Evolutionary conservation across 257 asterid genomes (phyloP), one percentile per base, ranked within the genome.

Genomic region (Leptodermis oblonga): DNA sequence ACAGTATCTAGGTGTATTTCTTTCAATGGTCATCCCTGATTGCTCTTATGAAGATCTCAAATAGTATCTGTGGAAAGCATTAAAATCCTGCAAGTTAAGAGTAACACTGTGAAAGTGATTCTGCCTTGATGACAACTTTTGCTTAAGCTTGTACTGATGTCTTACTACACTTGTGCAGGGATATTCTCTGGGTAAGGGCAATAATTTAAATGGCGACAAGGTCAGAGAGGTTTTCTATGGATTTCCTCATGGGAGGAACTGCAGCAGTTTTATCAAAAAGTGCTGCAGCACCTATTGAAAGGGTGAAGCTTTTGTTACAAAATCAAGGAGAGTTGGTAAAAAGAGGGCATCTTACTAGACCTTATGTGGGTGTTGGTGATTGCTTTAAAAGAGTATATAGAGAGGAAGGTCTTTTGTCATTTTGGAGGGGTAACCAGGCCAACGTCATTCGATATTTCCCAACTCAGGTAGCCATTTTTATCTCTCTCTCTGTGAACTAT

Each of bases 381-480:
- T 81, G 97, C 83, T 93, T 90, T 77, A 68, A 36, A 62, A 86
- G 94, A 80, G 84, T 93, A 62, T 78, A 77, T 34, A 86, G 80
- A 72, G 95, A 94, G 76, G 97, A 93, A 73, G 99, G 99, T 0
- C 41, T 81, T 54, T 68, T 82, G 62, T 84, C 97, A 70, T 86
- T 89, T 69, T 94, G 99, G 99, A 87, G 97, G 84, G 99, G 97
- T 69, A 88, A 93, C 77, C 99, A 90, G 79, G 99, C 97, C 77
- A 93, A 93, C 78, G 83, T 90, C 76, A 87, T 93, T 62, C 86
- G 99, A 79, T 91, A 93, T 86, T 87, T 93, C 80, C 97, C 99
- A 14, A 93, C 97, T 66, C 97, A 93, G 97, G 97, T 87, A 71
- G 51, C 54, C 54, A 15, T 48, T 18, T 48, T 52, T 49, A n/a